A percentile compares a stretch with the other conserved stretches of the same genome.
Evolutionary conservation across 2,329 filamentous ascomycete species (phyloP).

Genomic region (Alternaria arbusti): DNA sequence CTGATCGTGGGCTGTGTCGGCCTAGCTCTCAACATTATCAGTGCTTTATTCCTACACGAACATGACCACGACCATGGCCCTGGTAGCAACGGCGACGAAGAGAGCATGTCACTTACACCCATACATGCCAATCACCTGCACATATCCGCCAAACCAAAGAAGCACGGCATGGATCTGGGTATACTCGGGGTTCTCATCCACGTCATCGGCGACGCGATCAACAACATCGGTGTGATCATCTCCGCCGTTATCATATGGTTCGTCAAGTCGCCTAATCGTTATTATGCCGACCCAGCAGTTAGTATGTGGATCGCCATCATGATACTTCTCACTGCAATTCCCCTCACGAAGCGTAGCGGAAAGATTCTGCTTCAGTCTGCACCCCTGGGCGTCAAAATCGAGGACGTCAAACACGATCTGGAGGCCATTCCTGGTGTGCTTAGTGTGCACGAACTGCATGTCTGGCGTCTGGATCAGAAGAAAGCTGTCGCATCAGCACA

Average conservation of each 20-base stretch:
- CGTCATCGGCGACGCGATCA: constrained; percentile 74
- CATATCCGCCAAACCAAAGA: constrained; percentile 25
- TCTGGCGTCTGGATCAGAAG: constrained; percentile 75
- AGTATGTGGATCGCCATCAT: constrained; percentile 75
- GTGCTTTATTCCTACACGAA: constrained; percentile 67
- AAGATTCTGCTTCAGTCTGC: constrained; percentile 72
- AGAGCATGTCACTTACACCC: constrained; percentile 13
- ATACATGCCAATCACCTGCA: constrained; percentile 39
- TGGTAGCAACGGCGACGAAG: constrained; percentile 24
- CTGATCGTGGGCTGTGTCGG: constrained; percentile 74
- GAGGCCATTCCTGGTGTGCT: constrained; percentile 71
- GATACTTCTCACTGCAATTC: constrained; percentile 69
- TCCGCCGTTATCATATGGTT: constrained; percentile 74
- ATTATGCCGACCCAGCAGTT: constrained; percentile 74
- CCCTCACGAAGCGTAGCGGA: constrained; percentile 67
- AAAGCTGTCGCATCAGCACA: constrained; percentile 75
- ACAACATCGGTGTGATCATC: constrained; percentile 77
- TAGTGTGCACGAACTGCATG: constrained; percentile 74
- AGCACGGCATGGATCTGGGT: constrained; percentile 62
- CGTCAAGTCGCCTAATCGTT: constrained; percentile 62
- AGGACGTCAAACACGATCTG: constrained; percentile 72
- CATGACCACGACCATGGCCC: constrained; percentile 53
- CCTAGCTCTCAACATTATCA: constrained; percentile 70
- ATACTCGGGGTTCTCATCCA: constrained; percentile 75
- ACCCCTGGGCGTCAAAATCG: constrained; percentile 64